Conservation (phyloP, 805 yeast species). For the Dipodascopsis uninucleata region DNA sequence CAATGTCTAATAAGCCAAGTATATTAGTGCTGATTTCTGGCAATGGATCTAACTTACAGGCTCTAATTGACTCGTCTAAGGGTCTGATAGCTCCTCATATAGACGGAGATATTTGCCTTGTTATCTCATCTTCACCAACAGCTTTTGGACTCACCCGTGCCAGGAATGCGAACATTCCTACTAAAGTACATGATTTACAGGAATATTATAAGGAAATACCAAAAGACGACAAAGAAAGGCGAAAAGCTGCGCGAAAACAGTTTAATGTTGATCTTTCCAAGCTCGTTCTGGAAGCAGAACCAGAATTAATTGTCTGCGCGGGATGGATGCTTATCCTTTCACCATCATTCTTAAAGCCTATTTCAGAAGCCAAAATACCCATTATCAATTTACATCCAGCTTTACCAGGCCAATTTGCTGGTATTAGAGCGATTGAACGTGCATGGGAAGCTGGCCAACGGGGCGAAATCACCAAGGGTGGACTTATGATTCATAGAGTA, state of each 20-base stretch:
- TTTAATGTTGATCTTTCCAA: constrained; percentile 79
- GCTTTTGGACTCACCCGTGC: constrained; percentile 91
- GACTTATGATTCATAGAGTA: constrained; percentile 96
- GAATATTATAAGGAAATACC: constrained; percentile 70
- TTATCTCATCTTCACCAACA: constrained; percentile 77
- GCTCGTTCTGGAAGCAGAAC: constrained; percentile 59
- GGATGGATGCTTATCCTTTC: constrained; percentile 97
- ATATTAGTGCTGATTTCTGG: constrained; percentile 87
- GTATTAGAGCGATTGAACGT: constrained; percentile 93
- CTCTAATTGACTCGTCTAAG: constrained; percentile 60
- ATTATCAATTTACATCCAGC: constrained; percentile 96
- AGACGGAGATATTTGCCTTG: constrained; percentile 59
- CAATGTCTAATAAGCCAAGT: neutral
- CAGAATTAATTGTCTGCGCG: constrained; percentile 91
- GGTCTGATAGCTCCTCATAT: constrained; percentile 17
- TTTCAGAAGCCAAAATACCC: constrained; percentile 58
- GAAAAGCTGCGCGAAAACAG: constrained; percentile 58
- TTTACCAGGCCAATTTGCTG: constrained; percentile 94
- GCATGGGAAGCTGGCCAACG: constrained; percentile 94
- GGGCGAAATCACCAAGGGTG: constrained; percentile 72
- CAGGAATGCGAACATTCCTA: constrained; percentile 60
- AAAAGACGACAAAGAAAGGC: constrained; percentile 57
- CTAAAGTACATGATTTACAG: constrained; percentile 64
- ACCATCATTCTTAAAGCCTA: constrained; percentile 64
- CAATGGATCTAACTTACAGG: constrained; percentile 92